phyloP scores from a whole-genome alignment of 495 filamentous ascomycete species.

The Penicillium crystallinum region DNA sequence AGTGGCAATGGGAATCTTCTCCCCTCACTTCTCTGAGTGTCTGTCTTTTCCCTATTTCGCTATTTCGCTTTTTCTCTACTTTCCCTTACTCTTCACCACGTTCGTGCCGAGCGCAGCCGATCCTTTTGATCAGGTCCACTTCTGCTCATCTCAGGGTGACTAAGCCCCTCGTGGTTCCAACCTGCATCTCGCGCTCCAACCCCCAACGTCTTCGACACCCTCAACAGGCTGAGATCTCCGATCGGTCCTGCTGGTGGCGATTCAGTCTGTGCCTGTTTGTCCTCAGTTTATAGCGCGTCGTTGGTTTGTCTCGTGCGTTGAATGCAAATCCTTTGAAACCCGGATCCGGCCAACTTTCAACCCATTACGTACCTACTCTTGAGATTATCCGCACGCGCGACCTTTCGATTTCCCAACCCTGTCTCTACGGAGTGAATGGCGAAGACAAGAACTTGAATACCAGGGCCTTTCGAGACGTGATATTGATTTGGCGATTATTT shows the following conservation, averaged over 20 bases:
- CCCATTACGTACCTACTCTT: slow-evolving; percentile 1
- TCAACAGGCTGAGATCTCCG: slow-evolving; percentile 5
- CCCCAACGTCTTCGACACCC: neutral
- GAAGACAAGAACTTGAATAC: neutral
- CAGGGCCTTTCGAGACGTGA: slow-evolving; percentile 11
- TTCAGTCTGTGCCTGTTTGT: too few relatives aligned
- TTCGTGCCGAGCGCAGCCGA: slow-evolving; percentile 1
- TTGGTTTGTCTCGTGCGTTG: neutral
- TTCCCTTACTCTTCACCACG: neutral
- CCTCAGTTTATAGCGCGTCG: neutral
- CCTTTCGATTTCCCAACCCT: slow-evolving; percentile 1
- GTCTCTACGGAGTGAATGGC: slow-evolving; percentile 18
- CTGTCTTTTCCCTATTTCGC: neutral
- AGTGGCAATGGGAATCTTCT: slow-evolving; percentile 3
- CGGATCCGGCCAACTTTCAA: slow-evolving; percentile 3
- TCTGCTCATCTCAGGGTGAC: neutral
- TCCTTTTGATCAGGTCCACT: neutral
- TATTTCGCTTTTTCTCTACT: neutral
- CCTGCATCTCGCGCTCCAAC: slow-evolving; percentile 1
- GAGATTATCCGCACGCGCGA: slow-evolving; percentile 16
- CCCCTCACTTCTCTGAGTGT: neutral
- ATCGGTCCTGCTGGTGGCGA: slow-evolving; percentile 5
- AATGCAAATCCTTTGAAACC: neutral
- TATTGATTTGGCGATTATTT: slow-evolving; percentile 2
- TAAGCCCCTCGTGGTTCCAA: slow-evolving; percentile 1